Evolutionary conservation across 106 monocot species (phyloP).

Genomic region (Dactylorhiza incarnata): DNA sequence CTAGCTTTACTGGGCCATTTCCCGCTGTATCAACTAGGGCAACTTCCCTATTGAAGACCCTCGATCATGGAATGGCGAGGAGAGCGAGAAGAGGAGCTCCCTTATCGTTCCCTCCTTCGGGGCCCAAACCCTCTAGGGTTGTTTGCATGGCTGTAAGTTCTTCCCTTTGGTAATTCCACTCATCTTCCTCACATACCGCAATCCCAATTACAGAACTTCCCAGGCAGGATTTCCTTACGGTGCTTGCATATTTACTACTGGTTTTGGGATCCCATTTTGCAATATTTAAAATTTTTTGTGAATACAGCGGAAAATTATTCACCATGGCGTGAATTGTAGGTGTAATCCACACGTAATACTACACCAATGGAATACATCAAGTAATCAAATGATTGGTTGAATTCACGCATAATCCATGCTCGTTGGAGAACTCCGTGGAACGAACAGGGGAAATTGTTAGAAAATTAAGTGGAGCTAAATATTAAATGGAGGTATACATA

Average conservation of each 20-base stretch:
- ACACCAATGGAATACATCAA: too few relatives aligned
- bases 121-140: conserved; percentile 14
- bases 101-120: conserved; percentile 12
- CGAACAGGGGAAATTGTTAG: too few relatives aligned
- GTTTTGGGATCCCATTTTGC: neutral
- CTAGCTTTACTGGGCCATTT: conserved; percentile 13
- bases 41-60: neutral
- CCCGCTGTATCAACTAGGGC: neutral
- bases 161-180: neutral
- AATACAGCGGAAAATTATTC: too few relatives aligned
- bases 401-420: too few relatives aligned
- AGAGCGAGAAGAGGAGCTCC: neutral
- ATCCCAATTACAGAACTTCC: neutral
- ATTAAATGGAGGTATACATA: too few relatives aligned
- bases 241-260: neutral
- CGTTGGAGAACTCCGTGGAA: too few relatives aligned
- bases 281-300: too few relatives aligned
- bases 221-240: neutral
- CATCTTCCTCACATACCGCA: neutral
- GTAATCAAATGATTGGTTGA: too few relatives aligned
- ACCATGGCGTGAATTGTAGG: too few relatives aligned
- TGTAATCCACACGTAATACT: too few relatives aligned
- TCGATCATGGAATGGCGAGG: conserved; percentile 5
- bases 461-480: too few relatives aligned
- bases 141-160: conserved; percentile 43